Base-by-base conservation (phyloP, 2,329 filamentous ascomycete species). In the Gremmenia infestans region DNA sequence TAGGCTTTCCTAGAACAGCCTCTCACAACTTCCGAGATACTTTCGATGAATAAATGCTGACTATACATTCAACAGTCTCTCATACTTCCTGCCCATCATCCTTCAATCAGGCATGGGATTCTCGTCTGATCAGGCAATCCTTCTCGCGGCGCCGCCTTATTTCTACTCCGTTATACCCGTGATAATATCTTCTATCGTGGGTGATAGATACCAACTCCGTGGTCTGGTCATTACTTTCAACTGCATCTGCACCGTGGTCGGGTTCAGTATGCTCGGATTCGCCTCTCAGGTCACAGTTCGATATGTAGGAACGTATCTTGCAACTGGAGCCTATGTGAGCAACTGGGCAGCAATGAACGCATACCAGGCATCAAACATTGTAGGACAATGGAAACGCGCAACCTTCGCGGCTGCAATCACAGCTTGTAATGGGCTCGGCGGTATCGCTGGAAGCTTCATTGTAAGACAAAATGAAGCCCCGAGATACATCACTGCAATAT, bases 321-420 rank as follows among this genome's bases (percentile, higher is more conserved):
- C 64, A n/a, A 87, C 87, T 0, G 87, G 87, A 0, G 89, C 88
- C 7, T 84, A 86, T 58, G 91, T 91, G 70, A 81, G 83, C 60
- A 94, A 94, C 68, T 80, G 93, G n/a, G 90, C 91, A 0, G 79
- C 83, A 1, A 79, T 83, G 54, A 85, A 94, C 76, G 81, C 89
- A 0, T 94, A 90, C 74, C 89, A 93, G 74, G 88, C 89, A 45
- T 94, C 93, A 73, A 95, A 95, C 72, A 87, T 95, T 67, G 85
- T 88, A 52, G 90, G 89, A 0, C 89, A 95, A 73, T 95, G 90
- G 88, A 95, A 93, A 75, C 83, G 91, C 53, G 89, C 89, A 1
- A 87, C 94, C 61, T 87, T 85, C 69, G 87, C 84, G 57, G 88
- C 89, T 2, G 86, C 85, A 0, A 80, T 92, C 9, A 88, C 94